Evolutionary conservation across 169 alveolate genomes (phyloP).

Genomic region (Eimeria maxima): DNA sequence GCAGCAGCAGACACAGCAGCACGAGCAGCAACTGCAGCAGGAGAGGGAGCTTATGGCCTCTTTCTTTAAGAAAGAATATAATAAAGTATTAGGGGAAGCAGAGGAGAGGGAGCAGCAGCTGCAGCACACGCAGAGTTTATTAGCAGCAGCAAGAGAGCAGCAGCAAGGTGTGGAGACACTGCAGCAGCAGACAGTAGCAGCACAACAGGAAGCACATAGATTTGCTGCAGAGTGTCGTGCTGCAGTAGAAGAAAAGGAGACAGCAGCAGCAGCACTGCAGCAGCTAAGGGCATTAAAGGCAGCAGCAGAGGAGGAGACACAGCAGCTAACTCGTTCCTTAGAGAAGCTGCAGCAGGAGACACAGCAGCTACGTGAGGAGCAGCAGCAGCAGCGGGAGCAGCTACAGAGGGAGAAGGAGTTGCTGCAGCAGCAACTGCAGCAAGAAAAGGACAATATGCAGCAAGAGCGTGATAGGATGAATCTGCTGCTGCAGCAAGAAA

Average conservation of each 20-base stretch:
- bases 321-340: neutral
- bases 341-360: slow-evolving; percentile 14
- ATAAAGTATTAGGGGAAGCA: slow-evolving; percentile 39
- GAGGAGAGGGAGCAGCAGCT: slow-evolving; percentile 48
- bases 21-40: neutral
- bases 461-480: too few relatives aligned
- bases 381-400: slow-evolving; percentile 28
- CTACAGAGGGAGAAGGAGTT: slow-evolving; percentile 46
- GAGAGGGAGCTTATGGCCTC: slow-evolving; percentile 5
- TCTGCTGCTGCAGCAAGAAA: neutral
- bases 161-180: slow-evolving; percentile 14
- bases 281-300: slow-evolving; percentile 9
- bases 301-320: slow-evolving; percentile 60
- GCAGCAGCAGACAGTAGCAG: slow-evolving; percentile 15
- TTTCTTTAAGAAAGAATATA: slow-evolving; percentile 6
- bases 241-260: neutral
- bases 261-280: slow-evolving; percentile 38
- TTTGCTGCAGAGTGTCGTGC: slow-evolving; percentile 36
- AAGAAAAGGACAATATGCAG: slow-evolving; percentile 23
- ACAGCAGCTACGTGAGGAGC: neutral
- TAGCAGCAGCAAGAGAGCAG: slow-evolving; percentile 9
- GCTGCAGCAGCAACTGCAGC: slow-evolving; percentile 42
- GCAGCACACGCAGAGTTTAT: slow-evolving; percentile 6
- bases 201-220: slow-evolving; percentile 45
- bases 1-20: slow-evolving; percentile 14